Base-by-base conservation (phyloP, 1,139 yeast species). In the Candida freyschussii region DNA sequence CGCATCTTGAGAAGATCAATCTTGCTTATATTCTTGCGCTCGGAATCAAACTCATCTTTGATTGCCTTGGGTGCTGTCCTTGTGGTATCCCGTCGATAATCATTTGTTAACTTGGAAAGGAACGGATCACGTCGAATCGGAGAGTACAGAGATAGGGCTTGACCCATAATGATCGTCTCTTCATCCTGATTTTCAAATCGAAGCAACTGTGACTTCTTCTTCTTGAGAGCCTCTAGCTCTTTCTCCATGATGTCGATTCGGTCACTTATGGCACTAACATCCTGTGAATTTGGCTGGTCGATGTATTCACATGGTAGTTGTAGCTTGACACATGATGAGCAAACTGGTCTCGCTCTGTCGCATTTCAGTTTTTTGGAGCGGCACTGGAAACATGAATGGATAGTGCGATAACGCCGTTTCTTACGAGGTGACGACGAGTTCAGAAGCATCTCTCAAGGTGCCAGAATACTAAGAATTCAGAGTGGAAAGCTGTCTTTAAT, bases 361-460 rank as follows among this genome's bases (percentile, higher is more conserved):
- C 40, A 33, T 16, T 30, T 36, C 28, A 36, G 32, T 29, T 36
- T 36, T 6, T 33, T 26, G 6, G 34, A 28, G 3, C 40, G 25
- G 30, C 40, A 36, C 19, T 36, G 36, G 29, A 33, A 28, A 20
- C 40, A 36, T 16, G 40, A 36, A 24, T 36, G 37, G 27, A 36
- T 33, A 19, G 27, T 27, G 12, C 40, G 23, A 33, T 33, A 33
- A 21, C 40, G 40, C 11, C 36, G 20, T n/a, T n/a, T n/a, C n/a
- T n/a, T n/a, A n/a, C n/a, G n/a, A n/a, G n/a, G n/a, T n/a, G n/a
- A n/a, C n/a, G n/a, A n/a, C n/a, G n/a, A n/a, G n/a, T n/a, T n/a
- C n/a, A n/a, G n/a, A n/a, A n/a, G n/a, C n/a, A n/a, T n/a, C n/a
- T n/a, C n/a, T n/a, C n/a, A n/a, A n/a, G n/a, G n/a, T n/a, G n/a